Conservation (phyloP, 345 rosid species). For the Populus simonii region DNA sequence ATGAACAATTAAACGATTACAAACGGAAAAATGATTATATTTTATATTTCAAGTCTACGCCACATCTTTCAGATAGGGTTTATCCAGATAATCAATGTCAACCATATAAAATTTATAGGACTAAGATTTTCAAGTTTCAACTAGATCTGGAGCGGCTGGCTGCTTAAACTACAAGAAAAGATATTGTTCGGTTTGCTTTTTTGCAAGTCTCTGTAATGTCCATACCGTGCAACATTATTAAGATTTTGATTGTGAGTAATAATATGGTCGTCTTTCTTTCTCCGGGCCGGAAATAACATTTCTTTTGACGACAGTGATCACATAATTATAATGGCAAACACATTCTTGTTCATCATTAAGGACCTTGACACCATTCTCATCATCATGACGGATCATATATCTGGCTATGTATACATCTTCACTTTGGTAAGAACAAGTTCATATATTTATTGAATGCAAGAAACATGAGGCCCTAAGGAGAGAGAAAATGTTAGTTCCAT, state of each 20-base stretch:
- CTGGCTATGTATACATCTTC: neutral
- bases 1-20: neutral
- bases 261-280: neutral
- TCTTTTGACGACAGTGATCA: neutral
- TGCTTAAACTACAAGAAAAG: slow-evolving; percentile 34
- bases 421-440: too few relatives aligned
- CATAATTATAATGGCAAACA: neutral
- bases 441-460: too few relatives aligned
- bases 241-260: neutral
- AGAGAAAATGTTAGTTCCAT: too few relatives aligned
- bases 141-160: slow-evolving; percentile 19
- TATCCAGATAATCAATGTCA: neutral
- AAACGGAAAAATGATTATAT: neutral
- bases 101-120: neutral
- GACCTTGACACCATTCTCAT: neutral
- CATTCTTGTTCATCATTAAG: neutral
- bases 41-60: neutral
- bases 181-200: slow-evolving; percentile 10
- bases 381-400: neutral
- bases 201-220: neutral
- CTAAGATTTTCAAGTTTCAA: neutral
- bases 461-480: too few relatives aligned
- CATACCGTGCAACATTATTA: slow-evolving; percentile 10
- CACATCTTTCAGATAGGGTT: neutral
- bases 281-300: neutral